phyloP scores from a whole-genome alignment of 2,329 filamentous ascomycete genomes.

The Colletotrichum gloeosporioides region DNA sequence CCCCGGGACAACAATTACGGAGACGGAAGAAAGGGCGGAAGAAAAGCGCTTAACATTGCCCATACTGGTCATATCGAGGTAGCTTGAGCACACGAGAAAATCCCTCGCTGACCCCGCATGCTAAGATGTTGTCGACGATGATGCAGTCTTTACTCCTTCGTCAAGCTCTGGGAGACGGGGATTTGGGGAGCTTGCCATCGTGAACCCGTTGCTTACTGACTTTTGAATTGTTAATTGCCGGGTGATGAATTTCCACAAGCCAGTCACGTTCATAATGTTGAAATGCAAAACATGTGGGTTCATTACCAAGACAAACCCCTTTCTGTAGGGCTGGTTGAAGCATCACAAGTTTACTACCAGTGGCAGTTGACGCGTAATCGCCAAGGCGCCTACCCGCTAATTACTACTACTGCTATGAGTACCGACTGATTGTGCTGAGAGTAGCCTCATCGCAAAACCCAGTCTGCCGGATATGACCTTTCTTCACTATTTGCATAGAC shows the following conservation, averaged over 20 bases:
- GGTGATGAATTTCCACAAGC: not conserved
- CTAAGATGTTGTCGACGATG: not conserved
- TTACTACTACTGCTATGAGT: not conserved
- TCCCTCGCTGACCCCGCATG: not conserved
- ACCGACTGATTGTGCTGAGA: not conserved
- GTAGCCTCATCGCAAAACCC: not conserved
- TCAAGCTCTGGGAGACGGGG: not conserved
- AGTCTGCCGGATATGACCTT: not conserved
- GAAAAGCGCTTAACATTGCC: not conserved
- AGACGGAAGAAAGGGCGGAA: not conserved
- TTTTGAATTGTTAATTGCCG: fast-evolving
- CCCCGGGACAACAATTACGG: not conserved
- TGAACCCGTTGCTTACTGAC: not conserved
- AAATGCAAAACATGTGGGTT: not conserved
- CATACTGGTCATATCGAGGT: not conserved
- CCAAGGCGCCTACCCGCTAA: not conserved
- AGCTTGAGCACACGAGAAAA: not conserved
- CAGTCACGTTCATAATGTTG: not conserved
- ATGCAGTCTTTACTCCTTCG: not conserved
- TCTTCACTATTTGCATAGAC: not conserved
- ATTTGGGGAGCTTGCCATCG: not conserved
- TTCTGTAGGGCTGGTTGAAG: not conserved
- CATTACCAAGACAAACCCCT: not conserved
- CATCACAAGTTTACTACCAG: not conserved
- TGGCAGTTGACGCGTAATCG: not conserved